These are phyloP conservation scores for Aspergillus bertholletiae DNA, from an alignment of 495 filamentous ascomycete genomes.

Conservation along the genomic window DNA sequence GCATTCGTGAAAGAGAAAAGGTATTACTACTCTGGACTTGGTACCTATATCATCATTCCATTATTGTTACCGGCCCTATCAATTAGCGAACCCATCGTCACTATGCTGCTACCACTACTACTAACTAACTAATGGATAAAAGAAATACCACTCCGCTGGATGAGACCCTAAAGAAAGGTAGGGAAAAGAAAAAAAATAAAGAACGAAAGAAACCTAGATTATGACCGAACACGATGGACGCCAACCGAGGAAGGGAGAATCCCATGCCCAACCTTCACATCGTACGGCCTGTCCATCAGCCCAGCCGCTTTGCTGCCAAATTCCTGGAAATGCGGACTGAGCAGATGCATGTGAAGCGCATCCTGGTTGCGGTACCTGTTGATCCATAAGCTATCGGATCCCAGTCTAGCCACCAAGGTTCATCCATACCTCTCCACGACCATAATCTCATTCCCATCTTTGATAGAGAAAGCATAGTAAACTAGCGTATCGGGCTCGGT, in stretches of 20 bases:
- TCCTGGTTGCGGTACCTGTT: constrained; percentile 30
- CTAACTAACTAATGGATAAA: too few relatives aligned
- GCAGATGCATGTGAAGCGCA: constrained; percentile 24
- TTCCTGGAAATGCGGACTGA: constrained; percentile 24
- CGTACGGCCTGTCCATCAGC: constrained; percentile 23
- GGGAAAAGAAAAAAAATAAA: too few relatives aligned
- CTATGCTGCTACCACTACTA: too few relatives aligned
- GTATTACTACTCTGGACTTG: too few relatives aligned
- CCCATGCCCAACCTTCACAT: constrained; percentile 22
- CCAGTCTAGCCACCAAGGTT: not conserved
- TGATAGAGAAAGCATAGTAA: constrained; percentile 27
- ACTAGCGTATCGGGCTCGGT: constrained; percentile 32
- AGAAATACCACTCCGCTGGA: too few relatives aligned
- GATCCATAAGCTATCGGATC: not conserved
- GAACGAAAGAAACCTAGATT: not conserved
- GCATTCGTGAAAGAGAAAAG: too few relatives aligned
- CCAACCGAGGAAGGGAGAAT: constrained; percentile 18
- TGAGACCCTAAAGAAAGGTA: too few relatives aligned
- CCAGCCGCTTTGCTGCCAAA: constrained; percentile 20
- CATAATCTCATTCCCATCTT: constrained; percentile 28
- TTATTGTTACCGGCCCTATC: too few relatives aligned
- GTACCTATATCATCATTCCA: too few relatives aligned
- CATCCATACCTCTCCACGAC: constrained; percentile 27
- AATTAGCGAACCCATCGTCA: too few relatives aligned
- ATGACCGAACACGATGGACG: constrained; percentile 15